Conservation (phyloP, 768 basidiomycete genomes). For the Pholiota microspora region DNA sequence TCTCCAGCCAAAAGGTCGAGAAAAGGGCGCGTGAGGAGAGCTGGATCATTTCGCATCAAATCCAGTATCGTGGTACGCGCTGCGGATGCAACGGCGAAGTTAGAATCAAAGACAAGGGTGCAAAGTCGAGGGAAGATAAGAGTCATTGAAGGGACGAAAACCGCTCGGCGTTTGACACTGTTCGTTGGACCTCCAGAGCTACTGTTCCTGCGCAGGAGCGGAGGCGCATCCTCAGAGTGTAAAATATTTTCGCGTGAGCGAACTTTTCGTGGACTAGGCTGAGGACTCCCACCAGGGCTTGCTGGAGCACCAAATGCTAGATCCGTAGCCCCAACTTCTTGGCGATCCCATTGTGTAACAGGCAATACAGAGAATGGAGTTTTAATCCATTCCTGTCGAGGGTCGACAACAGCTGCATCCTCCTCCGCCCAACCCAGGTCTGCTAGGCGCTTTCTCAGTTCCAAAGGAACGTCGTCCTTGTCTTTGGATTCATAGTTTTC, state of each 20-base stretch:
- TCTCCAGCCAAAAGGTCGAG: conserved; percentile 59
- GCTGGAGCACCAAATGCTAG: conserved; percentile 18
- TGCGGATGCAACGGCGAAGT: conserved; percentile 51
- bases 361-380: conserved; percentile 70
- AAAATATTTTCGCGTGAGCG: conserved; percentile 14
- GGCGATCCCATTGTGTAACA: conserved; percentile 49
- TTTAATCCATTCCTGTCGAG: conserved; percentile 53
- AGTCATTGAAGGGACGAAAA: conserved; percentile 65
- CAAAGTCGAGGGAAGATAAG: conserved; percentile 54
- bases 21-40: conserved; percentile 58
- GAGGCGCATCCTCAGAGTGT: conserved; percentile 28
- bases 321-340: conserved; percentile 33
- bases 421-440: conserved; percentile 79
- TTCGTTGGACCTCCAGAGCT: conserved; percentile 44
- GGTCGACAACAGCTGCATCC: conserved; percentile 46
- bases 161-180: conserved; percentile 55
- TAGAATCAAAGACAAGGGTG: conserved; percentile 48
- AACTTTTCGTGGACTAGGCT: conserved; percentile 30
- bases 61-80: conserved; percentile 60
- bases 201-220: conserved; percentile 55
- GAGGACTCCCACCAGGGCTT: conserved; percentile 30
- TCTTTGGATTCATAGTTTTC: conserved; percentile 48
- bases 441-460: conserved; percentile 61
- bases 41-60: conserved; percentile 74
- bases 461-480: conserved; percentile 56